These are phyloP conservation scores for Pyrus hybrid DNA, from an alignment of 331 rosid species.

Conservation along the genomic window DNA sequence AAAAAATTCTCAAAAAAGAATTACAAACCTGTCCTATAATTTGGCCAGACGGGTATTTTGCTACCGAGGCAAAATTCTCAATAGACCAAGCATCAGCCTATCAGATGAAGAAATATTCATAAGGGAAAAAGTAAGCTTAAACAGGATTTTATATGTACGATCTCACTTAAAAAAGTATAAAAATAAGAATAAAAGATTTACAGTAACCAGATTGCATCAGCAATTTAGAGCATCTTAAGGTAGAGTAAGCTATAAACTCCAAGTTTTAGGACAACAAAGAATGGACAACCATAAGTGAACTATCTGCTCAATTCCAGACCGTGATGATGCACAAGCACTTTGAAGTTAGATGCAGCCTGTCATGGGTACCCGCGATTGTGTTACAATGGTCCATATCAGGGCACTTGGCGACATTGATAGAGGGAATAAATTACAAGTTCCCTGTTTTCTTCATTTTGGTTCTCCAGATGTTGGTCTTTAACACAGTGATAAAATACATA, in stretches of 20 bases:
- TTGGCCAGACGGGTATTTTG: slow-evolving; percentile 88
- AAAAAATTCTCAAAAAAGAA: not conserved
- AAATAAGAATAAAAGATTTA: slow-evolving; percentile 3
- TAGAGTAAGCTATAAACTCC: not conserved
- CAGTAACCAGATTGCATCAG: slow-evolving; percentile 2
- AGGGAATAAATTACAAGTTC: not conserved
- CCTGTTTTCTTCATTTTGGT: not conserved
- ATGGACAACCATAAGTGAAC: not conserved
- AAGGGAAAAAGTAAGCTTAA: not conserved
- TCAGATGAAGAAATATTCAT: slow-evolving; percentile 20
- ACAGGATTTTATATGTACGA: slow-evolving; percentile 3
- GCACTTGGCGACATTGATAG: not conserved
- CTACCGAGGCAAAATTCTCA: slow-evolving; percentile 69
- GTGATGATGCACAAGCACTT: not conserved
- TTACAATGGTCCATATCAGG: not conserved
- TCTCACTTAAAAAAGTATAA: not conserved
- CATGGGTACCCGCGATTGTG: not conserved
- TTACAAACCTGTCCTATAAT: slow-evolving; percentile 60
- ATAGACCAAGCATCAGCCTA: slow-evolving; percentile 92
- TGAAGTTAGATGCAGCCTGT: not conserved
- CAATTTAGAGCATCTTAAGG: not conserved
- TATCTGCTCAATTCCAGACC: not conserved
- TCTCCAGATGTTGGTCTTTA: not conserved
- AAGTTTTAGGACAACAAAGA: not conserved
- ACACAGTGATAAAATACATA: not conserved